Base-by-base conservation (phyloP, 2,329 filamentous ascomycete species). In the Acephala macrosclerotiorum region DNA sequence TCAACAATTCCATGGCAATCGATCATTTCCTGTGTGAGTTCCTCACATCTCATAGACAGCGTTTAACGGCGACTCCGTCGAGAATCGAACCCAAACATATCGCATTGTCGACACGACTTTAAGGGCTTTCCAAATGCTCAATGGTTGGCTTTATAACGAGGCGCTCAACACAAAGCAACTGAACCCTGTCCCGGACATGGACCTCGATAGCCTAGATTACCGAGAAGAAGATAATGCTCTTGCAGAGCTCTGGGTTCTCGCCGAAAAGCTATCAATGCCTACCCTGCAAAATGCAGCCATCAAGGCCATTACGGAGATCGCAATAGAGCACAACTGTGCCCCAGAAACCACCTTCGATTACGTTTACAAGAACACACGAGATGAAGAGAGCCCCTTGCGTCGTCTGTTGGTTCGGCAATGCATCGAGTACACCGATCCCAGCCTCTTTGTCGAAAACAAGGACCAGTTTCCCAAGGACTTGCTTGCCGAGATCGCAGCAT, bases 61-160 rank as follows among this genome's bases (percentile, higher is more conserved):
- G 12, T 68, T 66, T 45, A 61, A 63, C 7, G 58, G 64, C 56
- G 20, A 42, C 11, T 66, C 66, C 14, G 3, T 67, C 16, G 62
- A 69, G 36, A 63, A 62, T 1, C 47, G 65, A n/a, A 67, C 65
- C 2, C 65, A 69, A 29, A 63, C 61, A 3, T 67, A 65, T 22
- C 36, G 12, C 0, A 12, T 69, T 3, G 58, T 67, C 9, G 63
- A 67, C 16, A 49, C 29, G 1, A 33, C 38, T 1, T 5, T 33
- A 4, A 22, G 29, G 3, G 26, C 36, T 1, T 63, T 63, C 26
- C 12, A n/a, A 14, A 14, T 61, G 0, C 42, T 60, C 22, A 14
- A 49, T 4, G 25, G 55, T 14, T 64, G 62, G 49, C 18, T 64
- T 5, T 60, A 60, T 16, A 56, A 33, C 2, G 35, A 49, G 36